Base-by-base conservation (phyloP, 495 filamentous ascomycete genomes). In the Podospora sp. region DNA sequence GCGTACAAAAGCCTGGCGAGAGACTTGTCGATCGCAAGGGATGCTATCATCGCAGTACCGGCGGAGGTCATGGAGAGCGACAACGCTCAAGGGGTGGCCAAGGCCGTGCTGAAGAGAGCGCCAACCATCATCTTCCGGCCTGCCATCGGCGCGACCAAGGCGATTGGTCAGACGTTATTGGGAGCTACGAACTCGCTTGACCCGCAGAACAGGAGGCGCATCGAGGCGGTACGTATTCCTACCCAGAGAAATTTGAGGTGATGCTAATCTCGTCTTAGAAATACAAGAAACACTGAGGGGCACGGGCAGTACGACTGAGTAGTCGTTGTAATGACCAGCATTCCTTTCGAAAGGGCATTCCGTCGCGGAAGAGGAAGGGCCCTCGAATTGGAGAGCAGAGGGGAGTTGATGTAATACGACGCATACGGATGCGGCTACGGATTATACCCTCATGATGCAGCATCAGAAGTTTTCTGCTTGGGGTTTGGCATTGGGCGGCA, bases 181-280 rank as follows among this genome's bases (percentile, higher is more conserved):
- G 96, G 96, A 22, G 93, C 93, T n/a, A 94, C 92, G 4, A 99
- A 98, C 77, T 88, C 91, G 55, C 75, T 98, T 71, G 96, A 99
- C 79, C 91, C 90, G 40, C 85, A 87, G 71, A 93, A 96, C 77
- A 82, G 89, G 70, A 86, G 91, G 71, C 86, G 90, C 73, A 87
- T 95, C 68, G 94, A 98, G 69, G 93, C 96, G 82, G 93, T 95
- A 81, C 88, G 92, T 77, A 57, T 56, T 50, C 50, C 1, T 16
- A 21, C 26, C 1, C 5, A 1, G 20, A 8, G 9, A 2, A 46
- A 14, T 46, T 16, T 0, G 12, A 9, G 36, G 14, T 22, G 12
- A 40, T 63, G 49, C 61, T 72, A 35, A 67, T 56, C 12, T 62
- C 14, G 2, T 14, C 40, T 33, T 29, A 73, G 71, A 73, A 73